Conservation (phyloP, 2,329 filamentous ascomycete species). For the Simplicillium sp. region DNA sequence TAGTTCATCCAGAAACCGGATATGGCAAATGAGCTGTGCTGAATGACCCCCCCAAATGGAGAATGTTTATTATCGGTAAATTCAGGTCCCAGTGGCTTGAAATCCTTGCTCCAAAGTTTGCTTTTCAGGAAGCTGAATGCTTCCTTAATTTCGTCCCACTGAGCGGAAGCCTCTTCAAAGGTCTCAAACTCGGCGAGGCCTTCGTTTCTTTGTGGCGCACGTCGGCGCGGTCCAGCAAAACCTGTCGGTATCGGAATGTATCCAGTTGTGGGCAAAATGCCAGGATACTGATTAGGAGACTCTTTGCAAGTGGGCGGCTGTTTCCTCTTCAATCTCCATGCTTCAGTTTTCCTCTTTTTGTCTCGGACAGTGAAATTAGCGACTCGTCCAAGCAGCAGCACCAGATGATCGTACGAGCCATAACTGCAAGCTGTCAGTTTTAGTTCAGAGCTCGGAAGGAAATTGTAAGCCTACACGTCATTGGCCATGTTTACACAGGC, state of each 20-base stretch:
- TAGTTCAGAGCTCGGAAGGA: no score
- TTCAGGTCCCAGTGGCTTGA: slow-evolving; percentile 65
- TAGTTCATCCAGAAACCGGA: slow-evolving; percentile 82
- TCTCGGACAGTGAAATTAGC: slow-evolving; percentile 72
- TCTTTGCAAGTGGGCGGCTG: slow-evolving; percentile 17
- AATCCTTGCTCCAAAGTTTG: slow-evolving; percentile 55
- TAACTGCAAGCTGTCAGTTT: slow-evolving; percentile 46
- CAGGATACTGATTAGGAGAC: slow-evolving; percentile 34
- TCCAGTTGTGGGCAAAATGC: slow-evolving; percentile 44
- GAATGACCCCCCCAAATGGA: slow-evolving; percentile 73
- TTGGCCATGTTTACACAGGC: slow-evolving; percentile 35
- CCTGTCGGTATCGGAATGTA: slow-evolving; percentile 42
- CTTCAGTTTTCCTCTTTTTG: slow-evolving; percentile 60
- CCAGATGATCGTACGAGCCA: slow-evolving; percentile 80
- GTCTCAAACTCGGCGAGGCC: slow-evolving; percentile 44
- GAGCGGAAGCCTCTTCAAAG: slow-evolving; percentile 59
- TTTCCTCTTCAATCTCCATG: slow-evolving; percentile 12
- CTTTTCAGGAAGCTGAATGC: slow-evolving; percentile 60
- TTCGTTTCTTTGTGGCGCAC: slow-evolving; percentile 31
- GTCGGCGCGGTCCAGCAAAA: slow-evolving; percentile 39
- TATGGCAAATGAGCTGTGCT: slow-evolving; percentile 81
- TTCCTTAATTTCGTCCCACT: slow-evolving; percentile 68
- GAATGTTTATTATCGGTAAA: slow-evolving; percentile 49
- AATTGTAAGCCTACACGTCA: slow-evolving; percentile 1
- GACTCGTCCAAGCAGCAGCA: slow-evolving; percentile 72